Evolutionary conservation across 192 early-diverging fungal genomes (phyloP).

Genomic region (Spinellus fusiger): DNA sequence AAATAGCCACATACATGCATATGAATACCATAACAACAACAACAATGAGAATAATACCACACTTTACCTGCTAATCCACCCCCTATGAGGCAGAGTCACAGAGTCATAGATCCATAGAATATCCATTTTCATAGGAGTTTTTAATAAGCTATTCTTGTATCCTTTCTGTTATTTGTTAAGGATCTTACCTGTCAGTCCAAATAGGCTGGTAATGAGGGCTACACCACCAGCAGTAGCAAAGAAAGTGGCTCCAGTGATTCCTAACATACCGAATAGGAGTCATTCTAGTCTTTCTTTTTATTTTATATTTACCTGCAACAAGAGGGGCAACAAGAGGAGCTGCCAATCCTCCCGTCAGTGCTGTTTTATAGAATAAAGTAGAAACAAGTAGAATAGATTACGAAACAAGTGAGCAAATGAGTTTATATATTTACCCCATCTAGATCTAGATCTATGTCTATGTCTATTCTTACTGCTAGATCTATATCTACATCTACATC

Average conservation of each 20-base stretch:
- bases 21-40: constrained; percentile 7
- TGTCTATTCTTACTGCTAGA: too few species aligned
- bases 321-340: constrained; percentile 50
- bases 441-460: background rate
- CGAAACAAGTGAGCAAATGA: background rate
- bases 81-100: constrained; percentile 33
- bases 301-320: constrained; percentile 18
- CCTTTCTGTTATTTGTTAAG: background rate
- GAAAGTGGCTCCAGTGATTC: constrained; percentile 45
- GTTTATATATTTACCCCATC: background rate
- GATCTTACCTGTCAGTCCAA: constrained; percentile 40
- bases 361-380: constrained; percentile 2
- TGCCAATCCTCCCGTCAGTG: constrained; percentile 38
- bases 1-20: background rate
- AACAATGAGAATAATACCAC: background rate
- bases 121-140: too few species aligned
- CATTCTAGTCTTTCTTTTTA: background rate
- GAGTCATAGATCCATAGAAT: too few species aligned
- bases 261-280: background rate
- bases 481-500: too few species aligned
- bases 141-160: background rate
- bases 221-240: constrained; percentile 49
- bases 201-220: constrained; percentile 45
- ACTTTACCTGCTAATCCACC: constrained; percentile 45
- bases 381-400: background rate